A percentile compares a stretch with the other conserved stretches of the same genome.
These are phyloP conservation scores for Capsicum rhomboideum DNA, from an alignment of 257 asterid species.

Conservation along the genomic window DNA sequence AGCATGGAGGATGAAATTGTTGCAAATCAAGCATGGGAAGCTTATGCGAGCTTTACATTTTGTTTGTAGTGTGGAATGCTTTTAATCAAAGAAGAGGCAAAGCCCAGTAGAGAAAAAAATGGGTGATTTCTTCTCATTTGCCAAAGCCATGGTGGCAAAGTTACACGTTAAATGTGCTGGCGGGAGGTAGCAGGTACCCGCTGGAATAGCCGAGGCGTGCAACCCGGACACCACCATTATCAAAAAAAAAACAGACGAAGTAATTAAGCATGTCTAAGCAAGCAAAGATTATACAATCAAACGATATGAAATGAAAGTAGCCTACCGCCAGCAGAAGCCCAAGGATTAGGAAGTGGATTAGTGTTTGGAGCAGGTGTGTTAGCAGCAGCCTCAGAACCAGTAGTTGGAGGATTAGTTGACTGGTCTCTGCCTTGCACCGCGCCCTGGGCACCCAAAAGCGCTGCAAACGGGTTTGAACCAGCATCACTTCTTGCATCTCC, in stretches of 20 bases:
- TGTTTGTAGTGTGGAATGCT: background rate
- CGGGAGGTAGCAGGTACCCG: background rate
- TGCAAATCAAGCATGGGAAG: background rate
- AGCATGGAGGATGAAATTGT: background rate
- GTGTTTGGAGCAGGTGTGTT: conserved; percentile 49
- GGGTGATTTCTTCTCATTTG: background rate
- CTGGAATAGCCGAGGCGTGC: background rate
- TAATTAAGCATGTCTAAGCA: background rate
- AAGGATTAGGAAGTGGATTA: conserved; percentile 60
- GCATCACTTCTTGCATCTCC: conserved; percentile 31
- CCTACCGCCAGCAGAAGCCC: conserved; percentile 46
- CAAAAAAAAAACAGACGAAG: background rate
- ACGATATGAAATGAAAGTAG: background rate
- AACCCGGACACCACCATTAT: background rate
- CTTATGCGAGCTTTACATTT: background rate
- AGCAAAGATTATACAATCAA: background rate
- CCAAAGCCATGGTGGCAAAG: background rate
- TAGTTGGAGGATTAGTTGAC: conserved; percentile 20
- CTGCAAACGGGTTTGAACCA: conserved; percentile 47
- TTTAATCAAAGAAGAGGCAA: background rate
- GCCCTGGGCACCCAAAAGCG: conserved; percentile 40
- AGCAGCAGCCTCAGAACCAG: conserved; percentile 18
- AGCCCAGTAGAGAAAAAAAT: background rate
- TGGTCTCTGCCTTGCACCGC: conserved; percentile 18
- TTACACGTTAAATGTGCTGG: background rate